Evolutionary conservation across 352 stramenopile genomes (phyloP), one percentile per base, ranked within the genome.

Genomic region (Globisporangium camurandrum): DNA sequence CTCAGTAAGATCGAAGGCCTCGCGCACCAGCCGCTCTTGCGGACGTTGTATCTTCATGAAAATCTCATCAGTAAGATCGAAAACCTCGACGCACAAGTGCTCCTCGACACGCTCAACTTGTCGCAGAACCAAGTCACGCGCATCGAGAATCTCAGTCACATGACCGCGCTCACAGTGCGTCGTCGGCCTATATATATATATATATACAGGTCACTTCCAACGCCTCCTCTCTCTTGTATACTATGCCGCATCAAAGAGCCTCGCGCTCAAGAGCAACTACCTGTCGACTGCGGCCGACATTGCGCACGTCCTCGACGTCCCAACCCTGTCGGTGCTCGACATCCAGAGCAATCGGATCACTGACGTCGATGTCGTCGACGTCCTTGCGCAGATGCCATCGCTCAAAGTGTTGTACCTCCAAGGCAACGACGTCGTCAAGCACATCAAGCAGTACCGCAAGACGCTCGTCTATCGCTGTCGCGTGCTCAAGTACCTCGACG

Each of bases 31-130:
- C 95, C 64, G 33, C 55, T 91, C 51, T 70, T 98, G 48, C 75
- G 87, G 28, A 94, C 85, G 24, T 72, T 98, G 4, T 97, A 97
- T 52, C 65, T 98, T 30, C 91, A 98, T 40, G 92, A 98, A 59
- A 98, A 98, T 49, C 61, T 95, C 24, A 96, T 98, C 54, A 87
- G 93, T 56, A 88, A 89, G 56, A 97, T 97, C 51, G 83, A 95
- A 59, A 75, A 75, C 5, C 56, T 95, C 30, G 75, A 90, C 9
- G 51, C 60, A 12, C 75, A 84, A 49, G 19, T 54, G 14, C 46
- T 50, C 10, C 63, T 93, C 20, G 82, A 93, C 56, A 86, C 80
- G 27, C 72, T 93, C 42, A 90, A 93, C 39, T 75, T 91, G 16
- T 80, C 73, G 41, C 77, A 90, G 53, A 93, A 93, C 57, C 76